Evolutionary conservation across 2,329 filamentous ascomycete species (phyloP).

Genomic region (Pestalotiopsis sp.): DNA sequence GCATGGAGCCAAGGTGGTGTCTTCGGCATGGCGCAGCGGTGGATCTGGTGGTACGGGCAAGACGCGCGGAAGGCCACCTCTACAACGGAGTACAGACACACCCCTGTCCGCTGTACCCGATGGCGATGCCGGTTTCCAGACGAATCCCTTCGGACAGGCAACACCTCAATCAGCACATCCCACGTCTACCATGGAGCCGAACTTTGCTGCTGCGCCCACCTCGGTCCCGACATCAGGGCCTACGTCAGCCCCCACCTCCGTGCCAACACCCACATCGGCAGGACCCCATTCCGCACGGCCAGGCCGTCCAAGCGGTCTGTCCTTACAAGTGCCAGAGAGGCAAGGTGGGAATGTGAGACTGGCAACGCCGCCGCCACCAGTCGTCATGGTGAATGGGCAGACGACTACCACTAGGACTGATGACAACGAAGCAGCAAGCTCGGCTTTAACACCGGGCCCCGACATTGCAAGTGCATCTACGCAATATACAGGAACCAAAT

Average conservation of each 20-base stretch:
- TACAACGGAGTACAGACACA: slow-evolving; percentile 64
- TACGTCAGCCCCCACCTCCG: slow-evolving; percentile 1
- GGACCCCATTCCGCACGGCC: slow-evolving; percentile 23
- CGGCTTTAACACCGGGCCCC: neutral
- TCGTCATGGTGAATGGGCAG: slow-evolving; percentile 33
- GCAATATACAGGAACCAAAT: slow-evolving; percentile 17
- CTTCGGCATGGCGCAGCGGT: slow-evolving; percentile 82
- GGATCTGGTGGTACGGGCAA: slow-evolving; percentile 68
- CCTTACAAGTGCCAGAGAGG: slow-evolving; percentile 66
- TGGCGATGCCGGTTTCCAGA: slow-evolving; percentile 55
- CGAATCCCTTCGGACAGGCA: slow-evolving; percentile 27
- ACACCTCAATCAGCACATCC: slow-evolving; percentile 26
- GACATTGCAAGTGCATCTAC: slow-evolving; percentile 19
- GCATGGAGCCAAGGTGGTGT: slow-evolving; percentile 83
- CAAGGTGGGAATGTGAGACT: slow-evolving; percentile 63
- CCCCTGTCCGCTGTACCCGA: slow-evolving; percentile 71
- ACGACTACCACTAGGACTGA: neutral
- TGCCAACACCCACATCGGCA: slow-evolving; percentile 14
- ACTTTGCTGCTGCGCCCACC: slow-evolving; percentile 26
- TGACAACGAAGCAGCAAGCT: neutral
- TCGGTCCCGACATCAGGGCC: slow-evolving; percentile 19
- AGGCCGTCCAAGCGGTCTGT: slow-evolving; percentile 53
- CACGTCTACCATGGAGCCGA: slow-evolving; percentile 25
- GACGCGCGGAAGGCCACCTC: slow-evolving; percentile 78
- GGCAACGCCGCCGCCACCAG: slow-evolving; percentile 60